Conservation (phyloP, 139 green algal species). For the Astrephomene gubernaculifera region DNA sequence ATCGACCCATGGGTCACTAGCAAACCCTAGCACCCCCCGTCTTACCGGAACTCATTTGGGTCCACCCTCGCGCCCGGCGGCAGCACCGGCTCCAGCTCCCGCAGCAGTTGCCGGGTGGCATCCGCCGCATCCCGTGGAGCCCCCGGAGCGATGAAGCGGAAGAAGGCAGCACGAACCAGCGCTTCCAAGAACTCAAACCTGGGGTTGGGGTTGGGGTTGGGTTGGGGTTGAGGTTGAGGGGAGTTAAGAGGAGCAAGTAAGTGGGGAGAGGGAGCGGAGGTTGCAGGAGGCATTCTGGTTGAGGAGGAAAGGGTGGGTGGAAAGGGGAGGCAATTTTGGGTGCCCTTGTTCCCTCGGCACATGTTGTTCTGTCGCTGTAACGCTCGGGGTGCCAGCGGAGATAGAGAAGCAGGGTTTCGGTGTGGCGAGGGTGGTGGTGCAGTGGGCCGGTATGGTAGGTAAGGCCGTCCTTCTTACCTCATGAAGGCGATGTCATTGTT, state of each 20-base stretch:
- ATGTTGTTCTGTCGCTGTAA: too few species aligned
- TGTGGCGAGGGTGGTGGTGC: background rate
- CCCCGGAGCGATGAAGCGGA: constrained; percentile 11
- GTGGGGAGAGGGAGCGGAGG: too few species aligned
- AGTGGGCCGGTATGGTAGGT: background rate
- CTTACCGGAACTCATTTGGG: constrained; percentile 29
- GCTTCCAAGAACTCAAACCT: constrained; percentile 43
- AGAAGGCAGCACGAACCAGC: constrained; percentile 21
- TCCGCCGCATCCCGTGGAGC: constrained; percentile 3
- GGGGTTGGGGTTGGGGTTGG: background rate
- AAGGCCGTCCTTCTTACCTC: constrained; percentile 8
- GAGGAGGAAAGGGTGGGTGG: too few species aligned
- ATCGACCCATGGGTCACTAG: background rate
- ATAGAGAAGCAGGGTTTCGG: too few species aligned
- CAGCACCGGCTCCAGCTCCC: background rate
- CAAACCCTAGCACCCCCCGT: background rate
- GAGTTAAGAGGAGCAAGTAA: too few species aligned
- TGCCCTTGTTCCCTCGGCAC: too few species aligned
- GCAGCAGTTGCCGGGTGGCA: constrained; percentile 1
- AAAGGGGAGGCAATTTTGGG: too few species aligned
- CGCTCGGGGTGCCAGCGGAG: too few species aligned
- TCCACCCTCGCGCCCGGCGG: constrained; percentile 11
- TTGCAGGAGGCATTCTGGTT: too few species aligned
- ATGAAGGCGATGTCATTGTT: constrained; percentile 58
- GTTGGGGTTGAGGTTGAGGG: background rate